Base-by-base conservation (phyloP, 1,139 yeast genomes). In the Waltiozyma sp. region DNA sequence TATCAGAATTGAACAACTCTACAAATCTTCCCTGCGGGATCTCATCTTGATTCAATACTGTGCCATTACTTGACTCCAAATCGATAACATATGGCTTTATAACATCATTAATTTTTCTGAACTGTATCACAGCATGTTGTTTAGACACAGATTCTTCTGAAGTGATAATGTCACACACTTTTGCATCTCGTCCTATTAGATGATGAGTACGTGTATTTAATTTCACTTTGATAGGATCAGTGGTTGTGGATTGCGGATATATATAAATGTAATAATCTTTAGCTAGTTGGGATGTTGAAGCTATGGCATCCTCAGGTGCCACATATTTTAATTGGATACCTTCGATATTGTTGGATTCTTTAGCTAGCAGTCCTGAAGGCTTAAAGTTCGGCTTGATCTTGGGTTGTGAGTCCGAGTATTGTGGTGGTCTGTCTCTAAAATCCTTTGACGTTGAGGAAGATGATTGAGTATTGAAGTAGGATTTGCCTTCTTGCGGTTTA, bases 121-220 rank as follows among this genome's bases (percentile, higher is more conserved):
- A 75, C 49, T 77, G 83, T 11, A 77, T 60, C 1, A 68, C 82
- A 10, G 80, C 78, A 49, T 77, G 83, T 50, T 72, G 74, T 43
- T 69, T 68, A 1, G 79, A 72, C 38, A 73, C 69, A 1, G 70
- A 59, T 19, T 63, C 64, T 40, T 70, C 69, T 16, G 64, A 63
- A 2, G 73, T 56, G 13, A 61, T 57, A 2, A 76, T 64, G 51
- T 76, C 77, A 19, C 66, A 69, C 1, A 69, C 54, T 13, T 63
- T 57, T 7, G 53, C 50, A 46, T 72, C 77, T 36, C 79, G 60
- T 0, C 83, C 83, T 13, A 76, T 52, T 3, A 72, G 49, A 41
- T 62, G 67, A 38, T 51, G 58, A 14, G 65, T 56, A 38, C 58
- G 63, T 4, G 51, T 55, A 21, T 56, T 56, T 24, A 72, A 31